Evolutionary conservation across 371 early-diverging fungal species (phyloP).

Genomic region (Fennellomyces sp.): DNA sequence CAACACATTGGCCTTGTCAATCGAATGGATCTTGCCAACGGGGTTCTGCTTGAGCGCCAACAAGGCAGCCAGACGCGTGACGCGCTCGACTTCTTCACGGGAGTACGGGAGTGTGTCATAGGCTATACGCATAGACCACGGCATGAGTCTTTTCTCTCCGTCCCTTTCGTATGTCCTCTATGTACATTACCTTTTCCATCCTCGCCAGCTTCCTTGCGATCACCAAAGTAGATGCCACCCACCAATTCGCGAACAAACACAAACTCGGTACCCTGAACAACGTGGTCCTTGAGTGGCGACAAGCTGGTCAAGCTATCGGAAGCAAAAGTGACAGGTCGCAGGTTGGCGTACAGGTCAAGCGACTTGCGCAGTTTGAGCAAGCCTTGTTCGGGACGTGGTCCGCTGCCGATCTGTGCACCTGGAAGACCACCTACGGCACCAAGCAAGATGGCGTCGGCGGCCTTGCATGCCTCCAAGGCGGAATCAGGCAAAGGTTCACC

Average conservation of each 20-base stretch:
- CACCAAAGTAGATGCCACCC: slow-evolving; percentile 97
- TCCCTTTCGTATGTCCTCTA: not conserved
- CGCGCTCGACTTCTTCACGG: slow-evolving; percentile 86
- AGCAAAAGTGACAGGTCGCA: slow-evolving; percentile 93
- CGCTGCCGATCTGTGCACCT: slow-evolving; percentile 87
- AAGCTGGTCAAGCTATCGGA: slow-evolving; percentile 78
- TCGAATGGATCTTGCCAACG: slow-evolving; percentile 85
- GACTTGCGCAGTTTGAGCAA: slow-evolving; percentile 89
- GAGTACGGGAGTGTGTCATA: slow-evolving; percentile 93
- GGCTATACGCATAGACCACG: slow-evolving; percentile 39
- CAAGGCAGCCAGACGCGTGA: slow-evolving; percentile 90
- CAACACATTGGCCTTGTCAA: slow-evolving; percentile 98
- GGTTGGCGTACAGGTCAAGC: slow-evolving; percentile 92
- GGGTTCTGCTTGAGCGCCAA: slow-evolving; percentile 81
- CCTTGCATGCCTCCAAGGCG: slow-evolving; percentile 78
- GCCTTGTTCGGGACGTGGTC: slow-evolving; percentile 95
- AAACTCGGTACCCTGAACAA: slow-evolving; percentile 89
- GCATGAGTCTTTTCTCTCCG: not conserved
- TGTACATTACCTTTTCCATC: slow-evolving; percentile 64
- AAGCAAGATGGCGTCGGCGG: slow-evolving; percentile 88
- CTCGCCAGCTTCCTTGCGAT: slow-evolving; percentile 83
- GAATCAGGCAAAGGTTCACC: slow-evolving; percentile 84
- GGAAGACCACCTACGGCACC: slow-evolving; percentile 95
- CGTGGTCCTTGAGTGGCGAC: slow-evolving; percentile 89
- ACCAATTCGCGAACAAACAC: slow-evolving; percentile 93